These are phyloP conservation scores for Xerocomellus intermedius DNA, from an alignment of 768 basidiomycete species.

Conservation along the genomic window DNA sequence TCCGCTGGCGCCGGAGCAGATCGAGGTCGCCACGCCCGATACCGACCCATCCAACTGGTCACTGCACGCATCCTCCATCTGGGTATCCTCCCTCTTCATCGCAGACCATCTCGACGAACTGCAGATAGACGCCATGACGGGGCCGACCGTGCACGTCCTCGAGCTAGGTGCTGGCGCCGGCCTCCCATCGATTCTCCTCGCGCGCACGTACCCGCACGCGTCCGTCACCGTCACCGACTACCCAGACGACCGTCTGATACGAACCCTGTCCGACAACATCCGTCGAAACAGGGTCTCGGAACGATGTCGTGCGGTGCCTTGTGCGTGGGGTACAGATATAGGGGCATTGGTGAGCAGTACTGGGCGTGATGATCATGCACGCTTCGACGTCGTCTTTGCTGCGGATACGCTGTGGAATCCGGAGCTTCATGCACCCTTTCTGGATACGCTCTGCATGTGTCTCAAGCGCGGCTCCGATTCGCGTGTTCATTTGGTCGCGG, in stretches of 20 bases:
- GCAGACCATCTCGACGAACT: conserved; percentile 61
- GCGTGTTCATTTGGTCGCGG: conserved; percentile 65
- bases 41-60: conserved; percentile 69
- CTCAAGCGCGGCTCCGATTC: conserved; percentile 44
- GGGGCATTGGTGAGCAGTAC: conserved; percentile 13
- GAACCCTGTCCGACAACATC: conserved; percentile 57
- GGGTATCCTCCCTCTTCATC: conserved; percentile 65
- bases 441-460: conserved; percentile 49
- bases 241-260: conserved; percentile 59
- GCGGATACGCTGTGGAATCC: conserved; percentile 82
- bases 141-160: conserved; percentile 42
- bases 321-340: conserved; percentile 42
- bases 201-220: conserved; percentile 42
- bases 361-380: not conserved
- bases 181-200: conserved; percentile 42
- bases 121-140: conserved; percentile 32
- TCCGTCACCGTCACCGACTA: conserved; percentile 65
- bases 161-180: conserved; percentile 41
- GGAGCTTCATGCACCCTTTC: conserved; percentile 52
- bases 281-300: conserved; percentile 44
- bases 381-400: conserved; percentile 66
- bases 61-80: conserved; percentile 75
- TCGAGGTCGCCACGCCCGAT: conserved; percentile 60
- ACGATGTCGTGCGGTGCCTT: conserved; percentile 53
- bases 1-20: conserved; percentile 12